phyloP scores from a whole-genome alignment of 169 alveolate species.

The Plasmodium berghei region DNA sequence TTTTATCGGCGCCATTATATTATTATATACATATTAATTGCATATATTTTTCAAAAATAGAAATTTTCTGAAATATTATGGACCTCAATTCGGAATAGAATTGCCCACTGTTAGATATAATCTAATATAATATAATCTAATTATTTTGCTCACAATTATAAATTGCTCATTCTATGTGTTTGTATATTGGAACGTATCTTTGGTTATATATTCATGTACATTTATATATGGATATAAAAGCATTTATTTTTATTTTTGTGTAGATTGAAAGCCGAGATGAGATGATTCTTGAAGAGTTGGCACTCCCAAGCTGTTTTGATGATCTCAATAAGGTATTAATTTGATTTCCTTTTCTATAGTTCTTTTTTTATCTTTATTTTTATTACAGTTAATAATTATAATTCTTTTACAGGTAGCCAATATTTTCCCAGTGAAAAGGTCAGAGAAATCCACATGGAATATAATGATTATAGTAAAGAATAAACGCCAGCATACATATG shows the following conservation, averaged over 20 bases:
- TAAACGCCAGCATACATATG: constrained; percentile 1
- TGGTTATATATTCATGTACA: too few species aligned
- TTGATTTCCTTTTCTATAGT: neutral
- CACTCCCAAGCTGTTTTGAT: constrained; percentile 12
- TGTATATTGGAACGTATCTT: too few species aligned
- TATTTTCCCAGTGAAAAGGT: constrained; percentile 42
- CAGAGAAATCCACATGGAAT: constrained; percentile 74
- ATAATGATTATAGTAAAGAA: constrained; percentile 37
- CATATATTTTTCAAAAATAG: constrained; percentile 15
- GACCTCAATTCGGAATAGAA: constrained; percentile 76
- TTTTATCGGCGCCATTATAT: neutral
- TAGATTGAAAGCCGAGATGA: constrained; percentile 48
- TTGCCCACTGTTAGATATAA: constrained; percentile 22
- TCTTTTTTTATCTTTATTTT: neutral
- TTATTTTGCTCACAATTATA: too few species aligned
- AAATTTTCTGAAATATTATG: constrained; percentile 43
- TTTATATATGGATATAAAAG: too few species aligned
- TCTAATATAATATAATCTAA: too few species aligned
- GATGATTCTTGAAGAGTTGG: constrained; percentile 10
- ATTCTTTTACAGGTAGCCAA: constrained; percentile 14
- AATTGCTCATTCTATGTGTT: too few species aligned
- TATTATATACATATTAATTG: neutral
- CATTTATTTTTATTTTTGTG: too few species aligned
- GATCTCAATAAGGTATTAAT: constrained; percentile 36
- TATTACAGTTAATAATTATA: neutral